Conservation (phyloP, 345 rosid genomes). For the Draba incana region DNA sequence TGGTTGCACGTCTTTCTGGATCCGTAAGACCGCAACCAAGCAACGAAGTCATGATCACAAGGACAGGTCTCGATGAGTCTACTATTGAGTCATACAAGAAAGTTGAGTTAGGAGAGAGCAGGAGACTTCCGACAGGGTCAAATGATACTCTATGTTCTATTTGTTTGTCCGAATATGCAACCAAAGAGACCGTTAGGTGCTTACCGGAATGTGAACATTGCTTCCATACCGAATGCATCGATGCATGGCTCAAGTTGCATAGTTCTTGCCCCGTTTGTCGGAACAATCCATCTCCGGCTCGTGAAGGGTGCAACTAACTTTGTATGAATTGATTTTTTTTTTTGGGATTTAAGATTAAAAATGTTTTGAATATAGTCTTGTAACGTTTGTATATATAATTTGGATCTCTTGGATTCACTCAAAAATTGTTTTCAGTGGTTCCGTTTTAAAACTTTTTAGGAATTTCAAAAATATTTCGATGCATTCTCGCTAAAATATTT, state of each 20-base stretch:
- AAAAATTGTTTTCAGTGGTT: background rate
- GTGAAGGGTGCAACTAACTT: conserved; percentile 24
- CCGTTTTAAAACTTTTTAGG: background rate
- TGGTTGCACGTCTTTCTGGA: conserved; percentile 21
- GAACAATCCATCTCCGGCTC: conserved; percentile 48
- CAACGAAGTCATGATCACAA: conserved; percentile 22
- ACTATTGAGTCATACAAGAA: conserved; percentile 70
- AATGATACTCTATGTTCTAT: conserved; percentile 61
- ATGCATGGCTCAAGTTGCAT: conserved; percentile 69
- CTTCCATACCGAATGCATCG: conserved; percentile 76
- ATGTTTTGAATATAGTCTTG: conserved; percentile 7
- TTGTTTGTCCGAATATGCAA: conserved; percentile 65
- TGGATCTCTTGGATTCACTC: background rate
- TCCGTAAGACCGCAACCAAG: conserved; percentile 39
- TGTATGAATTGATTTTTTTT: background rate
- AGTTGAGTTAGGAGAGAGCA: conserved; percentile 69
- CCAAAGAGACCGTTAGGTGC: conserved; percentile 56
- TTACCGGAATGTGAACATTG: conserved; percentile 74
- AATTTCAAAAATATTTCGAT: too few species aligned
- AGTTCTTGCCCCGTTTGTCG: conserved; percentile 72
- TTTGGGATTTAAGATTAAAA: background rate
- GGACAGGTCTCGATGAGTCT: conserved; percentile 63
- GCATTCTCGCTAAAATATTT: too few species aligned
- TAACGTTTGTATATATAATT: conserved; percentile 18
- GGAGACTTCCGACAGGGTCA: conserved; percentile 57